phyloP scores from a whole-genome alignment of 768 basidiomycete genomes.

The Termitomyces sp. region DNA sequence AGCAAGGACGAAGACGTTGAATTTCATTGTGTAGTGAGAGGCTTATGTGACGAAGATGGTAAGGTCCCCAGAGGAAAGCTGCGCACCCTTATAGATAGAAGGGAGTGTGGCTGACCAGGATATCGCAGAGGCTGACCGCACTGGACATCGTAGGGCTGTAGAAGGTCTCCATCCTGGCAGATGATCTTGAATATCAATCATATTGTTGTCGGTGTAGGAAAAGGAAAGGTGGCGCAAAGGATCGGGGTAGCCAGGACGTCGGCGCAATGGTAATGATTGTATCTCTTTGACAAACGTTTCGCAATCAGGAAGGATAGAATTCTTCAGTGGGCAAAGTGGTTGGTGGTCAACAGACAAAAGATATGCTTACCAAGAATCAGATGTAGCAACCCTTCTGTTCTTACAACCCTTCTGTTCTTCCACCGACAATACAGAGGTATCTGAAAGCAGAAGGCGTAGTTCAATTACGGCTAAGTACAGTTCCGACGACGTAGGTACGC shows the following conservation, averaged over 20 bases:
- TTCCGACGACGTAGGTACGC: neutral
- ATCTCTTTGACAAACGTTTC: no score
- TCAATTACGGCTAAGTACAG: neutral
- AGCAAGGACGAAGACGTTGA: conserved; percentile 4
- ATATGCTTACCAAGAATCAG: neutral
- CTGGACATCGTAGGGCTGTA: neutral
- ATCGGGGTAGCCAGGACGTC: neutral
- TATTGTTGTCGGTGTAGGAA: neutral
- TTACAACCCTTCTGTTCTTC: neutral
- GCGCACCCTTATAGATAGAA: neutral
- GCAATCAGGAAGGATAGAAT: no score
- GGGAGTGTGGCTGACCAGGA: neutral
- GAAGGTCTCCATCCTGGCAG: neutral
- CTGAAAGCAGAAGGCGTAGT: neutral
- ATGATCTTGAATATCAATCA: neutral
- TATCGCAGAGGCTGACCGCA: neutral
- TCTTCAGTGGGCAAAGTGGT: neutral
- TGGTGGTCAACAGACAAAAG: neutral
- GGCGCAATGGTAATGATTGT: no score
- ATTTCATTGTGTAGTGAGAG: conserved; percentile 1
- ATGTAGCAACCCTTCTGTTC: neutral
- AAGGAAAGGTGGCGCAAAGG: neutral
- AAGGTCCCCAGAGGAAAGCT: neutral
- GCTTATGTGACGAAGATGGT: neutral
- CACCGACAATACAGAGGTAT: neutral